These are phyloP conservation scores for Dissoconium aciculare DNA, from an alignment of 2,329 filamentous ascomycete species.

Conservation along the genomic window DNA sequence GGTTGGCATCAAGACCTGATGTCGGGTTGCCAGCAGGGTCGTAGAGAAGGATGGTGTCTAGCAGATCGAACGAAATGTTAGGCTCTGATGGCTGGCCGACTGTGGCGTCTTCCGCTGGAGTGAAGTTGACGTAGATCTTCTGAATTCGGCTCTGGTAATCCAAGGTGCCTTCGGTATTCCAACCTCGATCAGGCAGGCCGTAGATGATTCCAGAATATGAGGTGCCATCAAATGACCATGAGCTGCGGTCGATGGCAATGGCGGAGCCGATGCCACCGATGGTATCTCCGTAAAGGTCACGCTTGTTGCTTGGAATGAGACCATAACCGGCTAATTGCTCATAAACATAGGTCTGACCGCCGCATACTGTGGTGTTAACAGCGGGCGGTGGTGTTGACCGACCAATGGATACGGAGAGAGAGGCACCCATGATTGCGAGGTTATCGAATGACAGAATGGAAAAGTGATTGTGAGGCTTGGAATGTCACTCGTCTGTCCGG, in stretches of 20 bases:
- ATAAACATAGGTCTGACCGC: conserved; percentile 49
- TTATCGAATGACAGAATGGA: too few species aligned
- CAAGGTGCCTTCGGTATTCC: conserved; percentile 57
- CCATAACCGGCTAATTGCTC: conserved; percentile 53
- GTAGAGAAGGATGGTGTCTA: conserved; percentile 49
- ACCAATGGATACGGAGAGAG: too few species aligned
- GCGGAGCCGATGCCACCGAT: conserved; percentile 52
- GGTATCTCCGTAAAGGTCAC: conserved; percentile 56
- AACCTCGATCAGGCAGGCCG: conserved; percentile 44
- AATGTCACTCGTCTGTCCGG: too few species aligned
- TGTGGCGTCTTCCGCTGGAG: conserved; percentile 37
- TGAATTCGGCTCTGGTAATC: conserved; percentile 56
- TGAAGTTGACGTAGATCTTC: conserved; percentile 48
- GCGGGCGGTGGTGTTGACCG: conserved; percentile 5
- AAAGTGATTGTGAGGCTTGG: too few species aligned
- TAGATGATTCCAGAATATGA: conserved; percentile 49
- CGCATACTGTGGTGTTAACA: conserved; percentile 41
- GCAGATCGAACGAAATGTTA: conserved; percentile 48
- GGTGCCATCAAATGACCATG: conserved; percentile 41
- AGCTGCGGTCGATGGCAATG: conserved; percentile 44
- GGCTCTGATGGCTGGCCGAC: conserved; percentile 38
- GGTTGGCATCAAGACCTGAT: conserved; percentile 50
- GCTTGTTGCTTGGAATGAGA: conserved; percentile 39
- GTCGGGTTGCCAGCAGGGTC: conserved; percentile 47
- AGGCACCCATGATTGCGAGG: too few species aligned